Conservation (phyloP, 139 green algal species). For the Coelastrella sp. region DNA sequence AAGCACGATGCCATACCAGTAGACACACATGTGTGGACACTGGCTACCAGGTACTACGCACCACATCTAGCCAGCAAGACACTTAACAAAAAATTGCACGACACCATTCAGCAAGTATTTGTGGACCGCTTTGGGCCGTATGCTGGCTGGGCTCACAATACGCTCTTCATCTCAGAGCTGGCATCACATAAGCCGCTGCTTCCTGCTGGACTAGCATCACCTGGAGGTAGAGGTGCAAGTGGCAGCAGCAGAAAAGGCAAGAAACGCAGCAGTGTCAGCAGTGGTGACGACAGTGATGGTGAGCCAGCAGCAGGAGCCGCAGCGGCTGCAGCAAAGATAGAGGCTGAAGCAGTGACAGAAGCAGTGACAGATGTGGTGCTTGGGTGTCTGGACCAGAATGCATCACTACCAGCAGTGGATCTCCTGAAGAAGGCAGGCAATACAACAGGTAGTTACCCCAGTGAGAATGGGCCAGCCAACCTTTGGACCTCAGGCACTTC, state of each 20-base stretch:
- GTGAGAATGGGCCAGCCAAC: too few relatives aligned
- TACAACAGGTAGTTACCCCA: too few relatives aligned
- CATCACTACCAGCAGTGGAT: too few relatives aligned
- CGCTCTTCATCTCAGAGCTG: slow-evolving; percentile 92
- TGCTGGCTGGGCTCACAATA: slow-evolving; percentile 94
- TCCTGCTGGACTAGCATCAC: not conserved
- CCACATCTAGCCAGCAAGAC: slow-evolving; percentile 82
- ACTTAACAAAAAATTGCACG: slow-evolving; percentile 73
- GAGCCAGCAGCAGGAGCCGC: not conserved
- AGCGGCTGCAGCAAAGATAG: not conserved
- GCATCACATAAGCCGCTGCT: slow-evolving; percentile 21
- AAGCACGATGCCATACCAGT: slow-evolving; percentile 93
- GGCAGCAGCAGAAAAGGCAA: slow-evolving; percentile 5
- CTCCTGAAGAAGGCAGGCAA: too few relatives aligned
- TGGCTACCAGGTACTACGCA: slow-evolving; percentile 81
- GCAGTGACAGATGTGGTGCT: not conserved
- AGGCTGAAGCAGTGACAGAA: not conserved
- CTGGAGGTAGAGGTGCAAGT: not conserved
- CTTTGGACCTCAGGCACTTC: too few relatives aligned
- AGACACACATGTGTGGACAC: slow-evolving; percentile 97
- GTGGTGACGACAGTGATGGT: not conserved
- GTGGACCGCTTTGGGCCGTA: slow-evolving; percentile 82
- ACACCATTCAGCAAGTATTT: slow-evolving; percentile 69
- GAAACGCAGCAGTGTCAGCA: not conserved
- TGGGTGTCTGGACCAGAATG: not conserved